Base-by-base conservation (phyloP, 352 stramenopile species). In the Hyaloperonospora arabidopsidis region DNA sequence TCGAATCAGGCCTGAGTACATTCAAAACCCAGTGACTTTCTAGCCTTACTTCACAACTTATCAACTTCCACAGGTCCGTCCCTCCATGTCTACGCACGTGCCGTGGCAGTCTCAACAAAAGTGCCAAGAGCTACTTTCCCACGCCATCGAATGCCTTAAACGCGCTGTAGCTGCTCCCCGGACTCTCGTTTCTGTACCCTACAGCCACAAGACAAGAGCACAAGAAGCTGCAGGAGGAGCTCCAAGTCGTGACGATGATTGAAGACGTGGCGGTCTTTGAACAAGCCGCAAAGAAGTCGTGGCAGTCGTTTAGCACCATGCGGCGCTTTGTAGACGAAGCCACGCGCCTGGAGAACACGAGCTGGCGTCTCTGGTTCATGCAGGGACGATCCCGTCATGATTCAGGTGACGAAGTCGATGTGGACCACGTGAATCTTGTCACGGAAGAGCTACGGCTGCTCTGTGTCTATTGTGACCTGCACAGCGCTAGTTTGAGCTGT, bases 251-350 rank as follows among this genome's bases (percentile, higher is more conserved):
- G 12, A 41, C 8, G 13, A 74, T 73, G 61, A 80, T 75, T 23
- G 59, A 78, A 54, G 70, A 74, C 19, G 64, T 72, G 18, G 57
- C 55, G 17, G 72, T 71, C 67, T 87, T 89, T 51, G 79, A 89
- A 50, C 63, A 79, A 25, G 70, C 76, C 7, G 79, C 76, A 45
- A 87, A 87, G 63, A 83, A 89, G 76, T 87, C 78, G 18, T 93
- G 83, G 83, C 83, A 93, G 70, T 88, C 76, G 38, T 90, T 93
- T 65, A 89, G 75, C 44, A 93, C 83, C 48, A 88, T 93, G 79
- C 80, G 79, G 64, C 79, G 81, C 58, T 93, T 93, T 58, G 73
- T 93, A 60, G 76, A 74, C 62, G 84, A 93, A 59, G 80, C 79
- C 32, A 72, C 69, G 25, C 79, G 84, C 4, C 65, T 93, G 11